Evolutionary conservation across 352 stramenopile species (phyloP).

Genomic region (Phytophthora fragariaefolia): DNA sequence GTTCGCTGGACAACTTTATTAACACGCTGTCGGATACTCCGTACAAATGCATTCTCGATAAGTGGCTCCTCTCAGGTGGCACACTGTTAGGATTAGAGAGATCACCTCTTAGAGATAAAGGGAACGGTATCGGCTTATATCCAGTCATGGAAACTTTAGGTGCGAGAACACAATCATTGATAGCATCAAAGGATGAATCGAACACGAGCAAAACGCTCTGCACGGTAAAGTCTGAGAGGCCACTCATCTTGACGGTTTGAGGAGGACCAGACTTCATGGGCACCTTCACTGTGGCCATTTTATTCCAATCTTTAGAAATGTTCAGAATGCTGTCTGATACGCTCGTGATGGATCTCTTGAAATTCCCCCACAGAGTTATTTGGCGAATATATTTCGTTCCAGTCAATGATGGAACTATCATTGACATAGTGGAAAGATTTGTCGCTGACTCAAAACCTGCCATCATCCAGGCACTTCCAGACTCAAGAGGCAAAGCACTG

Average conservation of each 20-base stretch:
- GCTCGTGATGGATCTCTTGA: conserved; percentile 22
- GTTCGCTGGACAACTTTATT: conserved; percentile 65
- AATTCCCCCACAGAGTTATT: conserved; percentile 58
- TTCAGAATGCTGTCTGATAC: conserved; percentile 27
- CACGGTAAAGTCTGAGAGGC: conserved; percentile 35
- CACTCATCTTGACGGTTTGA: conserved; percentile 41
- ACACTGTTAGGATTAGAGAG: conserved; percentile 41
- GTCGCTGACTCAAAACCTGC: conserved; percentile 43
- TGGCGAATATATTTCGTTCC: conserved; percentile 53
- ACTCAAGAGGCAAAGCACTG: conserved; percentile 33
- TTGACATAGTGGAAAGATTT: conserved; percentile 48
- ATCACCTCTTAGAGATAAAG: conserved; percentile 54
- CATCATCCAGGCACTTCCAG: conserved; percentile 65
- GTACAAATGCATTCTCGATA: conserved; percentile 68
- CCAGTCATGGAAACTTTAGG: conserved; percentile 44
- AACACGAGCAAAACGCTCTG: conserved; percentile 48
- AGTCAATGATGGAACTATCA: conserved; percentile 52
- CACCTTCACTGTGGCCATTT: conserved; percentile 43
- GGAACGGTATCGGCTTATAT: conserved; percentile 53
- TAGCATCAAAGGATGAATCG: conserved; percentile 65
- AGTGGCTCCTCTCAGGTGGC: conserved; percentile 36
- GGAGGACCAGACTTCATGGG: conserved; percentile 53
- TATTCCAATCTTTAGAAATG: conserved; percentile 45
- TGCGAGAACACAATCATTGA: conserved; percentile 45
- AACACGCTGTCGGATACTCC: conserved; percentile 37